A percentile compares a stretch with the other conserved stretches of the same genome.
phyloP scores from a whole-genome alignment of 495 filamentous ascomycete genomes.

The Aspergillus heteromorphus region DNA sequence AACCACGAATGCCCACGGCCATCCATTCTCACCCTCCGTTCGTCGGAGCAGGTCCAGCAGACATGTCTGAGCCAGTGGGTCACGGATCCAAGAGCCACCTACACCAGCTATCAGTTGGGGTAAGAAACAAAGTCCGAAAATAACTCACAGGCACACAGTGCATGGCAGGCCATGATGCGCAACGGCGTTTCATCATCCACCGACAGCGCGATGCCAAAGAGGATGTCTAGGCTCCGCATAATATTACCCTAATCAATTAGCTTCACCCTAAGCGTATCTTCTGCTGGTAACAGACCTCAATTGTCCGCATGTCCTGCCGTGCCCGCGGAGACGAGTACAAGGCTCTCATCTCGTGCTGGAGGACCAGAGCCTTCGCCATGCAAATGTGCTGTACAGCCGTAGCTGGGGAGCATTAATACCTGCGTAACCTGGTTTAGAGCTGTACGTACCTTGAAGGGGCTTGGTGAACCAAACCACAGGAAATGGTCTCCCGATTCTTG shows the following conservation, averaged over 20 bases:
- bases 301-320: constrained; percentile 1
- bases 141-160: constrained; percentile 32
- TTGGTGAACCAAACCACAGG: constrained; percentile 36
- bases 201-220: constrained; percentile 38
- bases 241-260: constrained; percentile 21
- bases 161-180: constrained; percentile 38
- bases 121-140: background rate
- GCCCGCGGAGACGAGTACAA: background rate
- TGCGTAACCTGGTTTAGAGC: no score
- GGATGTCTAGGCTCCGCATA: constrained; percentile 25
- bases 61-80: constrained; percentile 16
- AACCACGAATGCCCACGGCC: constrained; percentile 20
- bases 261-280: background rate
- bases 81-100: constrained; percentile 33
- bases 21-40: constrained; percentile 23
- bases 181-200: constrained; percentile 34
- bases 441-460: constrained; percentile 31
- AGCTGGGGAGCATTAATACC: constrained; percentile 14
- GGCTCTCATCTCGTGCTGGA: constrained; percentile 13
- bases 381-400: constrained; percentile 37
- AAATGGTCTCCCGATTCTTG: constrained; percentile 28
- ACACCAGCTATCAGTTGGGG: background rate
- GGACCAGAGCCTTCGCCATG: constrained; percentile 34
- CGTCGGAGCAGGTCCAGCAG: constrained; percentile 20
- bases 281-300: constrained; percentile 21